Conservation (phyloP, 1,284 basidiomycete species). For the Meripilus lineatus region DNA sequence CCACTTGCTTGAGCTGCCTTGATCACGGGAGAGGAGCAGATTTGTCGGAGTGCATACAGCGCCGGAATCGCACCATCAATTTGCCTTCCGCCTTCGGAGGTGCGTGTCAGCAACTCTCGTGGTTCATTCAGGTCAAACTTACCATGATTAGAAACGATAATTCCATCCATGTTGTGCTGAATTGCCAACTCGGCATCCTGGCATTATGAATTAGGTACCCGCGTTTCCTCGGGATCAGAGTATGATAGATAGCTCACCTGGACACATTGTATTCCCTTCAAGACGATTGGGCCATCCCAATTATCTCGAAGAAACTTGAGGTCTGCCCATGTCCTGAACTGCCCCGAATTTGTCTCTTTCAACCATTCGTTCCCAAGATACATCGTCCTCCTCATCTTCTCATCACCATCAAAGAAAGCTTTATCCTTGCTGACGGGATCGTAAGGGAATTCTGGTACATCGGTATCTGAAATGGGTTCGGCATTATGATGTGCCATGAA, state of each 20-base stretch:
- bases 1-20: slow-evolving; percentile 50
- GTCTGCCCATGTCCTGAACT: slow-evolving; percentile 61
- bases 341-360: slow-evolving; percentile 51
- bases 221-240: neutral
- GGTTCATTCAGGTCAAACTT: neutral
- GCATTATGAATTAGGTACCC: neutral
- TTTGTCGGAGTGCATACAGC: slow-evolving; percentile 60
- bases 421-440: slow-evolving; percentile 39
- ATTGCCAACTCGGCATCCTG: slow-evolving; percentile 59
- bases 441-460: slow-evolving; percentile 53
- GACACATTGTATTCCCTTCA: slow-evolving; percentile 62
- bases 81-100: slow-evolving; percentile 62
- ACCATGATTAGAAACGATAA: slow-evolving; percentile 78
- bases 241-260: slow-evolving; percentile 8
- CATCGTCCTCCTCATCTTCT: slow-evolving; percentile 32
- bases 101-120: neutral
- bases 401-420: slow-evolving; percentile 40
- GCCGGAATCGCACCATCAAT: slow-evolving; percentile 76
- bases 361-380: slow-evolving; percentile 51
- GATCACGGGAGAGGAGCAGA: slow-evolving; percentile 55
- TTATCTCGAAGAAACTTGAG: slow-evolving; percentile 55
- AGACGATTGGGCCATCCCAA: slow-evolving; percentile 65
- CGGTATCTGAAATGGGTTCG: slow-evolving; percentile 33
- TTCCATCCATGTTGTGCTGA: slow-evolving; percentile 57
- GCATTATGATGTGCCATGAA: slow-evolving; percentile 54